Evolutionary conservation across 352 stramenopile genomes (phyloP).

Genomic region (Globisporangium cylindrosporum): DNA sequence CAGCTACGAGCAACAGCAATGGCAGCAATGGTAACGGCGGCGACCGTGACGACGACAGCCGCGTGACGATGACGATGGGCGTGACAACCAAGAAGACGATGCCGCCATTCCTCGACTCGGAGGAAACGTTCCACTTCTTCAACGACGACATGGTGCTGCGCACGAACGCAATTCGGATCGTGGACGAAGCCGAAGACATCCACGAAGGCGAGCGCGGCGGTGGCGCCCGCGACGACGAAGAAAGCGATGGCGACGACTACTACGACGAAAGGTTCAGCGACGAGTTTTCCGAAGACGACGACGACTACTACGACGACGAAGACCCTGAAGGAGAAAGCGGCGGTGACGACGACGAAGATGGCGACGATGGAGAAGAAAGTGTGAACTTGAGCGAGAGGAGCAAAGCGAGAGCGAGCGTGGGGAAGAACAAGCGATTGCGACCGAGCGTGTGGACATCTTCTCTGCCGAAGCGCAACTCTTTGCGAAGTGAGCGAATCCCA

Average conservation of each 20-base stretch:
- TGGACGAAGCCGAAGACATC: slow-evolving; percentile 18
- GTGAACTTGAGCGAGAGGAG: slow-evolving; percentile 5
- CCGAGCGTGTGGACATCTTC: slow-evolving; percentile 5
- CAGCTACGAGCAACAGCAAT: neutral
- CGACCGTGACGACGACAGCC: slow-evolving; percentile 14
- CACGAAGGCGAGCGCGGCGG: slow-evolving; percentile 14
- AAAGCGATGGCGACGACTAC: slow-evolving; percentile 25
- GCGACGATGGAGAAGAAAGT: slow-evolving; percentile 14
- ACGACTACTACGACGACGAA: slow-evolving; percentile 27
- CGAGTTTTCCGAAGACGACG: slow-evolving; percentile 27
- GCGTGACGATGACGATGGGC: neutral
- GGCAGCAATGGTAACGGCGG: neutral
- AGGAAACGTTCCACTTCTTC: slow-evolving; percentile 71
- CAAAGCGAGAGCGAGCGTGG: slow-evolving; percentile 8
- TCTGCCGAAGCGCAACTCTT: slow-evolving; percentile 17
- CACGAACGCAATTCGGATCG: slow-evolving; percentile 54
- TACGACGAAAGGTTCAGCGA: slow-evolving; percentile 27
- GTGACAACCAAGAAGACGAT: slow-evolving; percentile 14
- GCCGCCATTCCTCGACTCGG: slow-evolving; percentile 39
- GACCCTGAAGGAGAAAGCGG: slow-evolving; percentile 24
- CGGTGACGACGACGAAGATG: slow-evolving; percentile 17
- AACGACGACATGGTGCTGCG: slow-evolving; percentile 54
- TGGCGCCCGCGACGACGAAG: slow-evolving; percentile 18
- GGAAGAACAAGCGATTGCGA: slow-evolving; percentile 1
- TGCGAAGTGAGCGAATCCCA: slow-evolving; percentile 19